Conservation (phyloP, 345 rosid species). For the Eucalyptus erythrocorys region DNA sequence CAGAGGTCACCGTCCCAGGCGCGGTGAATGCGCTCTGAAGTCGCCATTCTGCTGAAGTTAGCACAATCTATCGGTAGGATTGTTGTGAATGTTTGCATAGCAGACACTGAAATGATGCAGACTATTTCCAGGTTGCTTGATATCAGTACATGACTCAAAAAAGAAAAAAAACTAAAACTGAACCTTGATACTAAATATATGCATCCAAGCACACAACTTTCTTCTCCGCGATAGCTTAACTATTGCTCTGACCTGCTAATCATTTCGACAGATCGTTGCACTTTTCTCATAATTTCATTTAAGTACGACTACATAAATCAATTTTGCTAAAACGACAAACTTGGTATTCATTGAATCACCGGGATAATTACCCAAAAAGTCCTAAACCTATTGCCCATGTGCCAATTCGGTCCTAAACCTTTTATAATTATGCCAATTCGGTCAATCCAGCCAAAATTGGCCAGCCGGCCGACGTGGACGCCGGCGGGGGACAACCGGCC, state of each 20-base stretch:
- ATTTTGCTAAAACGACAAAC: background rate
- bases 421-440: too few species aligned
- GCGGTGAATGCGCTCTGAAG: background rate
- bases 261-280: accelerated
- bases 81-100: background rate
- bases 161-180: background rate
- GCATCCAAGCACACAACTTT: background rate
- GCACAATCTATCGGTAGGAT: accelerated
- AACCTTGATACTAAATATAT: background rate
- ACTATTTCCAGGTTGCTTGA: background rate
- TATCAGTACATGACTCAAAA: background rate
- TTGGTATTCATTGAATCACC: background rate
- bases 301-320: background rate
- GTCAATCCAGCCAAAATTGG: too few species aligned
- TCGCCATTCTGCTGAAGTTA: background rate
- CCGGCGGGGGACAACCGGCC: too few species aligned
- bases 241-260: background rate
- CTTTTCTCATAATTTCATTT: too few species aligned
- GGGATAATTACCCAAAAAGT: too few species aligned
- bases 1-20: slow-evolving; percentile 18
- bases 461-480: too few species aligned
- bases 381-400: too few species aligned
- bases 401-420: too few species aligned
- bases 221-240: background rate
- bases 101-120: background rate